Conservation (phyloP, 2,329 filamentous ascomycete species). For the Fusarium bulbicola region DNA sequence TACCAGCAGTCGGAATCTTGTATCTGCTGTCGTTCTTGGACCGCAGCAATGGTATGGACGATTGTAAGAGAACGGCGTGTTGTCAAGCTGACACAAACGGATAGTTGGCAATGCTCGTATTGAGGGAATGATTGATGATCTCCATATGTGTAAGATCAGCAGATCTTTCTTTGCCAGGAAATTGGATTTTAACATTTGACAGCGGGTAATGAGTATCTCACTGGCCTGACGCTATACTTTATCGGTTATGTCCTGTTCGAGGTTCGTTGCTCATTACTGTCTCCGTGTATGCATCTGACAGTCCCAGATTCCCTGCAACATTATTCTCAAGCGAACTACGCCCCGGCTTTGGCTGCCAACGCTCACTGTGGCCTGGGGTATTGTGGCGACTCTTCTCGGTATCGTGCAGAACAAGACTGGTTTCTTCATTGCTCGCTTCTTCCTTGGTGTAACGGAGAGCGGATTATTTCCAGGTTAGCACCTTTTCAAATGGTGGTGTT, state of each 20-base stretch:
- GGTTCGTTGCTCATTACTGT: conserved; percentile 36
- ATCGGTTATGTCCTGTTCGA: conserved; percentile 68
- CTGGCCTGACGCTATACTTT: conserved; percentile 73
- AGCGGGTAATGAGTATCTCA: conserved; percentile 71
- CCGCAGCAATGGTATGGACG: conserved; percentile 62
- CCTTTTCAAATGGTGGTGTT: no score
- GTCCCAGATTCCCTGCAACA: conserved; percentile 66
- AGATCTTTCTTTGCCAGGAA: rapidly evolving
- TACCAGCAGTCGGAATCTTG: conserved; percentile 63
- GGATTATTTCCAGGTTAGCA: conserved; percentile 53
- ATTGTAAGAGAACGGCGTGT: conserved; percentile 28
- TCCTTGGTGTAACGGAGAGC: conserved; percentile 64
- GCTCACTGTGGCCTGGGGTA: conserved; percentile 64
- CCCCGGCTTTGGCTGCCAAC: conserved; percentile 66
- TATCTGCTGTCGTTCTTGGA: conserved; percentile 68
- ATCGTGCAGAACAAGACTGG: conserved; percentile 60
- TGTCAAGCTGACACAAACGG: conserved; percentile 4
- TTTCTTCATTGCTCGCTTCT: conserved; percentile 63
- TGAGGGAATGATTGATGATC: conserved; percentile 61
- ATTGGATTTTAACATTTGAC: background rate
- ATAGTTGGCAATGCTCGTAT: conserved; percentile 67
- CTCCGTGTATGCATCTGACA: background rate
- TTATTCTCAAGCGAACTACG: conserved; percentile 68
- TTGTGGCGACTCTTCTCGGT: conserved; percentile 61
- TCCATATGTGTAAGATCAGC: conserved; percentile 59